Percentiles rank a stretch among this genome's conserved stretches.
phyloP scores from a whole-genome alignment of 176 grass and related monocot genomes.

The Thalia dealbata region DNA sequence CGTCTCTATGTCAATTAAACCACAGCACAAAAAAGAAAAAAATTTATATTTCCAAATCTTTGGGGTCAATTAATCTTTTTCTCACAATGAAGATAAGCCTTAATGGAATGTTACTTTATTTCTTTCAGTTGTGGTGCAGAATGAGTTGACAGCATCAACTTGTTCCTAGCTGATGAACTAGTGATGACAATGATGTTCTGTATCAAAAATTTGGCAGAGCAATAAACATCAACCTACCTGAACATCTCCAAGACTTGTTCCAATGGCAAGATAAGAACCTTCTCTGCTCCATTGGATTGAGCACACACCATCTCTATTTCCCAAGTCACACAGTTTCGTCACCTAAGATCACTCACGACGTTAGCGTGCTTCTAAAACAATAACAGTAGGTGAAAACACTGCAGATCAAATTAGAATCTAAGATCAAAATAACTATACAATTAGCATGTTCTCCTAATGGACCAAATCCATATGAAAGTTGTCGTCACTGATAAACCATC shows the following conservation, averaged over 20 bases:
- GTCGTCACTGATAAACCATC: neutral
- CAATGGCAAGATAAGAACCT: slow-evolving; percentile 81
- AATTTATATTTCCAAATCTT: too few relatives aligned
- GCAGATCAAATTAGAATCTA: neutral
- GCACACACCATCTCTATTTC: slow-evolving; percentile 70
- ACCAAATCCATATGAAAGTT: neutral
- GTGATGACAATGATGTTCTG: neutral
- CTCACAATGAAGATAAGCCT: too few relatives aligned
- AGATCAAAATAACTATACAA: neutral
- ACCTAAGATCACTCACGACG: slow-evolving; percentile 30
- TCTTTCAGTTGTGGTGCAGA: neutral
- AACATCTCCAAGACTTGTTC: slow-evolving; percentile 85
- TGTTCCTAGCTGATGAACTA: neutral
- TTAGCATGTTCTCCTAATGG: neutral
- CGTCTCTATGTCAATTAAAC: too few relatives aligned
- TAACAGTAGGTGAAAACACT: neutral
- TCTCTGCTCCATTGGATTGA: slow-evolving; percentile 90
- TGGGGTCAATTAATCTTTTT: too few relatives aligned
- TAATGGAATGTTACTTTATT: too few relatives aligned
- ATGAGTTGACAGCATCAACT: neutral
- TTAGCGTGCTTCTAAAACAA: neutral
- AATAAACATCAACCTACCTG: slow-evolving; percentile 34
- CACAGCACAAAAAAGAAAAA: too few relatives aligned
- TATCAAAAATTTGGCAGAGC: neutral
- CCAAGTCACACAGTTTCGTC: slow-evolving; percentile 85